Percentiles rank a stretch among this genome's conserved stretches.
phyloP scores from a whole-genome alignment of 2,329 filamentous ascomycete genomes.

The Achaetomium macrosporum region DNA sequence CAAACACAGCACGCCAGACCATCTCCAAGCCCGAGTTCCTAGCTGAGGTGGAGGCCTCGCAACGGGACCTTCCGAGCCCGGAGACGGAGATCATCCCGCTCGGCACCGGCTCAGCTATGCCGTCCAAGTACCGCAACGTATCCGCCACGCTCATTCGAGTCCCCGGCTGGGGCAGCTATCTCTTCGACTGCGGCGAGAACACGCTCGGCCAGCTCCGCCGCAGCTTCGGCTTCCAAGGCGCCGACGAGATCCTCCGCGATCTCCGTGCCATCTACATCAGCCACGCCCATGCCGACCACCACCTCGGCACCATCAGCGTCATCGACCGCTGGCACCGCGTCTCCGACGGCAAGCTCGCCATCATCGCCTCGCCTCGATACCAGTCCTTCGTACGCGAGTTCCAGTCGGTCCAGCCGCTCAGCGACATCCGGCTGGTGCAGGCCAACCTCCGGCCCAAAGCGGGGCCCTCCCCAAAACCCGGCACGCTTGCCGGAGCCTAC shows the following conservation, averaged over 20 bases:
- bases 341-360: slow-evolving; percentile 40
- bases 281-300: slow-evolving; percentile 94
- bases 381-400: slow-evolving; percentile 75
- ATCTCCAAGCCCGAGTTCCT: slow-evolving; percentile 42
- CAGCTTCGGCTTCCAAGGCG: slow-evolving; percentile 58
- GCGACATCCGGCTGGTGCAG: slow-evolving; percentile 28
- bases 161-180: slow-evolving; percentile 78
- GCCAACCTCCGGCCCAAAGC: slow-evolving; percentile 5
- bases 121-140: slow-evolving; percentile 93
- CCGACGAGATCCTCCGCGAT: slow-evolving; percentile 67
- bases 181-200: slow-evolving; percentile 89
- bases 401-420: slow-evolving; percentile 68
- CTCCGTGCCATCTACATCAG: slow-evolving; percentile 86
- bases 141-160: slow-evolving; percentile 80
- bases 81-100: slow-evolving; percentile 81
- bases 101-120: slow-evolving; percentile 84
- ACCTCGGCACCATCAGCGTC: slow-evolving; percentile 77
- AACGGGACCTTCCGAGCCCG: slow-evolving; percentile 62
- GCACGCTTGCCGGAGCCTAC: slow-evolving; percentile 25
- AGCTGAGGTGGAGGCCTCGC: slow-evolving; percentile 43
- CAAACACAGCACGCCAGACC: slow-evolving; percentile 40
- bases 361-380: slow-evolving; percentile 69
- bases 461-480: slow-evolving; percentile 12
- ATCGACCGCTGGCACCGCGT: slow-evolving; percentile 70
- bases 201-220: slow-evolving; percentile 83